Evolutionary conservation across 495 filamentous ascomycete genomes (phyloP), one percentile per base, ranked within the genome.

Genomic region (Hyaloscypha hepaticicola): DNA sequence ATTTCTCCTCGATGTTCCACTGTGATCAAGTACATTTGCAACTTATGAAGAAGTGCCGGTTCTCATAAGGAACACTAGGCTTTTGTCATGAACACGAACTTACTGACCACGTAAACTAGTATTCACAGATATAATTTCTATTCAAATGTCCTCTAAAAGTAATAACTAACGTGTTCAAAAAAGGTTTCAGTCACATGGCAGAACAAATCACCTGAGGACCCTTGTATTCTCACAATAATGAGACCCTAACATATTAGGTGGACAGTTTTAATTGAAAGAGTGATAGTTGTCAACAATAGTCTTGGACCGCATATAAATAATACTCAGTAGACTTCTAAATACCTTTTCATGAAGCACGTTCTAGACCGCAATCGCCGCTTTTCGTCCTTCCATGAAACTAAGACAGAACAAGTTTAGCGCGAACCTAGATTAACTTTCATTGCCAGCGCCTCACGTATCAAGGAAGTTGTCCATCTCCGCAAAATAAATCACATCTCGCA

Each of bases 401-500:
- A 29, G 53, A 26, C 53, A 6, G 12, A 24, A 0, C 31, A 29
- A 28, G 16, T 31, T 57, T 57, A 33, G 53, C 53, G 26, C 27
- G 11, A 24, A 26, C 12, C 12, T 31, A 19, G 12, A 12, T 51
- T n/a, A n/a, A n/a, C n/a, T 53, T 50, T 33, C 63, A 55, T 53
- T 29, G 55, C 57, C 56, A 60, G 41, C 34, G 19, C 41, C 33
- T 26, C 6, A 28, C n/a, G 38, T 55, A 66, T 49, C 50, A 61
- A 41, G 51, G 22, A 33, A 41, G 28, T 29, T 55, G 50, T 14
- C 27, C 26, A 25, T 56, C 16, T 34, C n/a, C 1, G 38, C 41
- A 29, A 59, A 55, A 65, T 55, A 58, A 51, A 8, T 24, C 12
- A 26, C 38, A 58, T 58, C 55, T 19, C 34, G 24, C 58, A 56